Percentiles rank a stretch among this genome's conserved stretches.
phyloP scores from a whole-genome alignment of 163 green algal genomes.

The Chlamydomonas reinhardtii region DNA sequence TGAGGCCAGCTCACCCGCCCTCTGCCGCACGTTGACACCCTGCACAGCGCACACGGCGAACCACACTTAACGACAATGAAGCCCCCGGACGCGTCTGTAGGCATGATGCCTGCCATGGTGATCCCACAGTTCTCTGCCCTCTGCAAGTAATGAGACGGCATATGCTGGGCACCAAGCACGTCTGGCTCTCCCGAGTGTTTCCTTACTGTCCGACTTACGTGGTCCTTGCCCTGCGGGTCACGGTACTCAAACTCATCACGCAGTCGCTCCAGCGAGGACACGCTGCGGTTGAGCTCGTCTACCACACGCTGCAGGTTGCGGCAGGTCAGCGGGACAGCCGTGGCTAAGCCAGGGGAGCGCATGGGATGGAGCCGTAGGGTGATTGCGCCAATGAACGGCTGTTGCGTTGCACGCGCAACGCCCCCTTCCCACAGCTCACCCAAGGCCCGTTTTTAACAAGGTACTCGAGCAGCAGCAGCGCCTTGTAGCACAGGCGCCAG shows the following conservation, averaged over 20 bases:
- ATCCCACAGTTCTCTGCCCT: too few relatives aligned
- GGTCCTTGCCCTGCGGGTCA: slow-evolving; percentile 83
- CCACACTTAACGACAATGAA: too few relatives aligned
- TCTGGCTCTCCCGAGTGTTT: too few relatives aligned
- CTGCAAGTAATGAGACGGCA: too few relatives aligned
- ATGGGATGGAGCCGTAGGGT: too few relatives aligned
- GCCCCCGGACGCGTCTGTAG: too few relatives aligned
- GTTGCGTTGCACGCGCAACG: not conserved
- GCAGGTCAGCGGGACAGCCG: not conserved
- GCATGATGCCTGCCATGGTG: too few relatives aligned
- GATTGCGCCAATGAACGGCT: not conserved
- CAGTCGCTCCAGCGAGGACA: slow-evolving; percentile 81
- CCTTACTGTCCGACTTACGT: slow-evolving; percentile 61
- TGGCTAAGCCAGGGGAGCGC: not conserved
- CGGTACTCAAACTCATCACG: slow-evolving; percentile 87
- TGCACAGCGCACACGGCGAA: slow-evolving; percentile 13
- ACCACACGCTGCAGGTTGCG: slow-evolving; percentile 62
- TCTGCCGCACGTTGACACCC: slow-evolving; percentile 92
- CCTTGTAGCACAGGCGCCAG: slow-evolving; percentile 96
- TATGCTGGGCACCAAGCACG: too few relatives aligned
- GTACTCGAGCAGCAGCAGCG: slow-evolving; percentile 92
- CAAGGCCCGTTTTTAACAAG: slow-evolving; percentile 90
- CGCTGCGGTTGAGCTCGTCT: slow-evolving; percentile 74
- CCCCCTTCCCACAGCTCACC: slow-evolving; percentile 48
- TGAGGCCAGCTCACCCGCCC: slow-evolving; percentile 81